phyloP scores from a whole-genome alignment of 148 eudicot species.

The Rhododendron mucronatum region DNA sequence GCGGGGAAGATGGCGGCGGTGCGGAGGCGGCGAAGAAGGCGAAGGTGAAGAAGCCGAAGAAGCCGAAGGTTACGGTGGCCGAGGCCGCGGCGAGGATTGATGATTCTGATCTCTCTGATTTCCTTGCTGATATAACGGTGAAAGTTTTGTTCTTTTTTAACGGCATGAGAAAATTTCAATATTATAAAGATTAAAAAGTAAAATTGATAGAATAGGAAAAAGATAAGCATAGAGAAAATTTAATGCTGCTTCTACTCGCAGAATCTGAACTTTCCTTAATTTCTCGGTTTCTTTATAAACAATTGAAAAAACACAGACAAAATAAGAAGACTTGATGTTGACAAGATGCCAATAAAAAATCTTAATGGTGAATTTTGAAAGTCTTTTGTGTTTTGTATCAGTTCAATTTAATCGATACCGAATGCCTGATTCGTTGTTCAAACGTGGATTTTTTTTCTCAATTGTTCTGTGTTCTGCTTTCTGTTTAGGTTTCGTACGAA shows the following conservation, averaged over 20 bases:
- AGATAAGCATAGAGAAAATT: no score
- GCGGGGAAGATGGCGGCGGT: constrained; percentile 13
- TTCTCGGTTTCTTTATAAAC: no score
- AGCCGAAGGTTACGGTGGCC: constrained; percentile 45
- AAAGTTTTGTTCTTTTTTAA: no score
- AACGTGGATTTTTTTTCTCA: neutral
- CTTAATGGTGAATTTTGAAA: constrained; percentile 6
- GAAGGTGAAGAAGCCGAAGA: constrained; percentile 39
- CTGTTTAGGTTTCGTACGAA: constrained; percentile 35
- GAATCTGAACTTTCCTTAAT: no score
- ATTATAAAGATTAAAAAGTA: no score
- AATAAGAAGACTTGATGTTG: neutral
- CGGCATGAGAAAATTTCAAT: no score
- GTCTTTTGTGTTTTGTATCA: neutral
- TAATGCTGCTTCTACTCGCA: no score
- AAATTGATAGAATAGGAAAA: no score
- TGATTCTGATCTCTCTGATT: constrained; percentile 41
- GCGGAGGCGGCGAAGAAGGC: constrained; percentile 21
- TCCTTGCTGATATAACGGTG: constrained; percentile 34
- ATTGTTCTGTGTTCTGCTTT: neutral
- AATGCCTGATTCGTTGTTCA: neutral
- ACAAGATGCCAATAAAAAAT: neutral
- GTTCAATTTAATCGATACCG: neutral
- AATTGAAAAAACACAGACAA: no score
- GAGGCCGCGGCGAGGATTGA: constrained; percentile 57